Conservation (phyloP, 352 stramenopile genomes). For the Globisporangium splendens region DNA sequence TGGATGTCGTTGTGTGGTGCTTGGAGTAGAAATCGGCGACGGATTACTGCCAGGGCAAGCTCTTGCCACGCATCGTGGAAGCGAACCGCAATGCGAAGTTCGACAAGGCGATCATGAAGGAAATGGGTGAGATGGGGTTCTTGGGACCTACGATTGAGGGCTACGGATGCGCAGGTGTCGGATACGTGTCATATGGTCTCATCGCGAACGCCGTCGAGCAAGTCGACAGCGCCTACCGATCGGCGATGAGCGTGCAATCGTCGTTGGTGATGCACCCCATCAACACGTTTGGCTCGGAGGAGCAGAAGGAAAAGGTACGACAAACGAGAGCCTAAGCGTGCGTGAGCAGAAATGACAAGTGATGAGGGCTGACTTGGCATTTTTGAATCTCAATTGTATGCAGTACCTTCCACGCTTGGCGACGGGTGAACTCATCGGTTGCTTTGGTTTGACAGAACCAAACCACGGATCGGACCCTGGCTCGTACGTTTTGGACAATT, state of each 20-base stretch:
- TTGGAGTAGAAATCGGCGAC: constrained; percentile 84
- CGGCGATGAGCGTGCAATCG: constrained; percentile 97
- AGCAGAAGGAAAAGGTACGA: constrained; percentile 92
- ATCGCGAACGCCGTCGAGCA: constrained; percentile 96
- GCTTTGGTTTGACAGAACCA: constrained; percentile 98
- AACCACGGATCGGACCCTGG: constrained; percentile 96
- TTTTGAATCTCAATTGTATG: constrained; percentile 2
- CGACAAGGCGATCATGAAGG: constrained; percentile 92
- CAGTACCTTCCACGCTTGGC: constrained; percentile 94
- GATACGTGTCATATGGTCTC: constrained; percentile 96
- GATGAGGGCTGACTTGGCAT: background rate
- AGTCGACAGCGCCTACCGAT: constrained; percentile 96
- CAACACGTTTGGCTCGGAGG: constrained; percentile 95
- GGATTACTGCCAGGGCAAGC: constrained; percentile 92
- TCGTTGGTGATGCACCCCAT: constrained; percentile 98
- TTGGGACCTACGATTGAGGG: constrained; percentile 92
- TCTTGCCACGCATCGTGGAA: constrained; percentile 92
- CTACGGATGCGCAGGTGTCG: constrained; percentile 94
- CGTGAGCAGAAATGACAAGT: background rate
- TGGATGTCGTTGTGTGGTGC: background rate
- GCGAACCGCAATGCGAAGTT: constrained; percentile 95
- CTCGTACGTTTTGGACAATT: constrained; percentile 36
- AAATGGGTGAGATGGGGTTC: constrained; percentile 94
- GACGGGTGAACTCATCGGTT: constrained; percentile 94
- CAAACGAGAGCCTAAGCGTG: background rate